phyloP scores from a whole-genome alignment of 1,284 basidiomycete species.

The Pterula multifida region DNA sequence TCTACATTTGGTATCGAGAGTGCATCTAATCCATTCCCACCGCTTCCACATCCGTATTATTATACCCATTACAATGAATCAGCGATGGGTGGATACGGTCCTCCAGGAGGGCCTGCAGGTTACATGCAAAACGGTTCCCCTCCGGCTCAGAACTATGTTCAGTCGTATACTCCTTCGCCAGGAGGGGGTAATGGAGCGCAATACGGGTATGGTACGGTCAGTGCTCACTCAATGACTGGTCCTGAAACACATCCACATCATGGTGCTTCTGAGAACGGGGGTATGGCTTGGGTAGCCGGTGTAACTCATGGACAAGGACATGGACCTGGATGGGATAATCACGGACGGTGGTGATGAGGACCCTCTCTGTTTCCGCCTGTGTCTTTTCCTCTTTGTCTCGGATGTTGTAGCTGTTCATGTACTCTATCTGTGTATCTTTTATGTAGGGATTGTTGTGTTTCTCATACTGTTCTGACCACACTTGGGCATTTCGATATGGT shows the following conservation, averaged over 20 bases:
- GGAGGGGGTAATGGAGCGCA: background rate
- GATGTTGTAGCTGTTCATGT: background rate
- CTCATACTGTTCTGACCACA: too few species aligned
- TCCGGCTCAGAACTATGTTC: background rate
- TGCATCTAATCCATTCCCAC: background rate
- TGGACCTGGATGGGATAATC: background rate
- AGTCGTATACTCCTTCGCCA: background rate
- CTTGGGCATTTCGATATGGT: too few species aligned
- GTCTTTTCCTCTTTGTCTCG: background rate
- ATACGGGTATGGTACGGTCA: background rate
- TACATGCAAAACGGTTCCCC: background rate
- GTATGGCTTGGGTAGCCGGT: background rate
- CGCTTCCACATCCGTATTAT: background rate
- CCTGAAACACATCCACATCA: background rate
- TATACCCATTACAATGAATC: background rate
- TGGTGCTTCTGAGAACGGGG: background rate
- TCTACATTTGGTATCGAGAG: background rate
- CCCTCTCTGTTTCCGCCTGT: background rate
- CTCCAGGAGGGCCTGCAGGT: background rate
- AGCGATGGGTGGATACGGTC: background rate
- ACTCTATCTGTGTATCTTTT: background rate
- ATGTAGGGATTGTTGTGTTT: too few species aligned
- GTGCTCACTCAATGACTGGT: background rate
- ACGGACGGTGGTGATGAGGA: background rate
- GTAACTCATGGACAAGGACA: background rate